A percentile compares a stretch with the other conserved stretches of the same genome.
Evolutionary conservation across 768 basidiomycete species (phyloP).

Genomic region (Sarcodon aspratus): DNA sequence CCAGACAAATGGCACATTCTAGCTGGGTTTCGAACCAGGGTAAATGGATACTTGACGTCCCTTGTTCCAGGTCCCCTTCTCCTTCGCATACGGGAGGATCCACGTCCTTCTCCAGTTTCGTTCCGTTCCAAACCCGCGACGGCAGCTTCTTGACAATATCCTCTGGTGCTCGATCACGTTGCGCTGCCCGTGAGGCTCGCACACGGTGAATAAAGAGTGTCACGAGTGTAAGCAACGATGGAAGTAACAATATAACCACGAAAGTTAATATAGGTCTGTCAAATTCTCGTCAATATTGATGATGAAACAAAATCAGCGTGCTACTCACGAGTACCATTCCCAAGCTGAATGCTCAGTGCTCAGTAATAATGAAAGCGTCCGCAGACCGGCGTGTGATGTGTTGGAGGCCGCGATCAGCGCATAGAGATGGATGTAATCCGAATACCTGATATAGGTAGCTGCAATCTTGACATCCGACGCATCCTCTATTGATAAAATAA

Average conservation of each 20-base stretch:
- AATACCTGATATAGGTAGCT: slow-evolving; percentile 79
- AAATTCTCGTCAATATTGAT: slow-evolving; percentile 1
- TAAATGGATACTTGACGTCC: not conserved
- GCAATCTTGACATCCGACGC: slow-evolving; percentile 77
- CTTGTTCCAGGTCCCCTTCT: slow-evolving; percentile 5
- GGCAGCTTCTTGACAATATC: slow-evolving; percentile 69
- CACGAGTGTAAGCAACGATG: slow-evolving; percentile 78
- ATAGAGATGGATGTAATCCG: slow-evolving; percentile 64
- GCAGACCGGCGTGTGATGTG: slow-evolving; percentile 67
- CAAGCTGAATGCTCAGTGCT: slow-evolving; percentile 74
- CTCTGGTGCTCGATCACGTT: slow-evolving; percentile 76
- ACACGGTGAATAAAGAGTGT: slow-evolving; percentile 86
- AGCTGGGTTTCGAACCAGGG: slow-evolving; percentile 68
- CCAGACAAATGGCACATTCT: slow-evolving; percentile 92
- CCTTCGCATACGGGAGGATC: slow-evolving; percentile 12
- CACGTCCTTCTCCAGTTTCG: slow-evolving; percentile 71
- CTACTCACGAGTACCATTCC: slow-evolving; percentile 85
- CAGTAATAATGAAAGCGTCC: slow-evolving; percentile 66
- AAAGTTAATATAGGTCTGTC: slow-evolving; percentile 76
- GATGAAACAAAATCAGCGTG: not conserved
- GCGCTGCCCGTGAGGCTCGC: slow-evolving; percentile 70
- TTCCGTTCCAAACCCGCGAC: slow-evolving; percentile 75
- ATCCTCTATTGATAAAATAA: slow-evolving; percentile 42
- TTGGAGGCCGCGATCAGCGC: slow-evolving; percentile 65
- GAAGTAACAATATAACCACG: slow-evolving; percentile 79